A percentile compares a stretch with the other conserved stretches of the same genome.
Conservation (phyloP, 2,329 filamentous ascomycete genomes). For the Talaromyces verruculosus region DNA sequence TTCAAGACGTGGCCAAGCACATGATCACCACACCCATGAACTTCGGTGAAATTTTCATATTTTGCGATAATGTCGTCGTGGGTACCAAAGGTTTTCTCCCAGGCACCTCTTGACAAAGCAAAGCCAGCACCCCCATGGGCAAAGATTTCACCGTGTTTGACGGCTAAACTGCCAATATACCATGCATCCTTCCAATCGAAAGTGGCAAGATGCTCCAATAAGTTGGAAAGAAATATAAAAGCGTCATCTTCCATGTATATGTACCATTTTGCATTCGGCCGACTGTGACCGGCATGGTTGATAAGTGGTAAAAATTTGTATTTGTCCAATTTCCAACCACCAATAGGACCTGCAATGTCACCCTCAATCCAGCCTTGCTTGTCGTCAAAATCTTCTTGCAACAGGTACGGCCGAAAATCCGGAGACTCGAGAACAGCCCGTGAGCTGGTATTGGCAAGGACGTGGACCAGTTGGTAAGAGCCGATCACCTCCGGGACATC, state of each 20-base stretch:
- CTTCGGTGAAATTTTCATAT: slow-evolving; percentile 43
- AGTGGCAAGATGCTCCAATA: slow-evolving; percentile 50
- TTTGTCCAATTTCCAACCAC: slow-evolving; percentile 58
- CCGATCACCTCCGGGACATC: slow-evolving; percentile 29
- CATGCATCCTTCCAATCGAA: slow-evolving; percentile 48
- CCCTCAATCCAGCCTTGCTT: slow-evolving; percentile 30
- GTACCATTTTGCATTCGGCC: slow-evolving; percentile 59
- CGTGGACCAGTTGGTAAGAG: slow-evolving; percentile 27
- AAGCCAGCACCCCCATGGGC: slow-evolving; percentile 59
- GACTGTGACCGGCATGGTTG: slow-evolving; percentile 52
- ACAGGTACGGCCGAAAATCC: slow-evolving; percentile 26
- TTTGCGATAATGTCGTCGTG: slow-evolving; percentile 48
- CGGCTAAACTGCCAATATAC: slow-evolving; percentile 55
- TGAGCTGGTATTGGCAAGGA: slow-evolving; percentile 28
- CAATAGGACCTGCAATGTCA: slow-evolving; percentile 27
- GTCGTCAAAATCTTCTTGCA: slow-evolving; percentile 28
- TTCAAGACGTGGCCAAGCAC: slow-evolving; percentile 52
- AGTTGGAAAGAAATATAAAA: slow-evolving; percentile 57
- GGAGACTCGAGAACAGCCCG: slow-evolving; percentile 19
- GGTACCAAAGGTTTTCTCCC: slow-evolving; percentile 49
- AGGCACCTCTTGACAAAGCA: slow-evolving; percentile 52
- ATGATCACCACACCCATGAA: slow-evolving; percentile 56
- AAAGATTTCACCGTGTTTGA: slow-evolving; percentile 48
- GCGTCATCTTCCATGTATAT: slow-evolving; percentile 61
- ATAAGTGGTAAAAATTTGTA: slow-evolving; percentile 63